phyloP scores from a whole-genome alignment of 495 filamentous ascomycete species.

The Geopyxis carbonaria region DNA sequence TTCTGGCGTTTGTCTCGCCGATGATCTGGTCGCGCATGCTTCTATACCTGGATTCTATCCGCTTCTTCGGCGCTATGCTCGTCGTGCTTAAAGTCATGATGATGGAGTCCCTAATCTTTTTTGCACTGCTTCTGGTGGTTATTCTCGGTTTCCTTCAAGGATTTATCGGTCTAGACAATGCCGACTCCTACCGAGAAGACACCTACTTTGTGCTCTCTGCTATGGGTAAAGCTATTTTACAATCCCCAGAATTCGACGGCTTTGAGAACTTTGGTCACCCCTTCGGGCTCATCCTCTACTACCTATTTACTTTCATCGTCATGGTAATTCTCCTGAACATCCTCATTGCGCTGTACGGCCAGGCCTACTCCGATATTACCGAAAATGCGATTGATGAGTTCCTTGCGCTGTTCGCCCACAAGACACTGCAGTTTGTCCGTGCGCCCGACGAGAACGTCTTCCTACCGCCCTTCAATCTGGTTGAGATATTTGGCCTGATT shows the following conservation, averaged over 20 bases:
- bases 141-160: conserved; percentile 83
- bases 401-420: conserved; percentile 74
- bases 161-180: conserved; percentile 82
- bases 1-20: conserved; percentile 73
- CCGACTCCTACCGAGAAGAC: conserved; percentile 45
- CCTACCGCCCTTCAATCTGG: conserved; percentile 84
- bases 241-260: conserved; percentile 72
- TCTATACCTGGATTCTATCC: conserved; percentile 81
- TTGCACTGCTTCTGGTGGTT: conserved; percentile 75
- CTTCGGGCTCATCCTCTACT: conserved; percentile 81
- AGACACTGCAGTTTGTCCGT: conserved; percentile 89
- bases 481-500: conserved; percentile 66
- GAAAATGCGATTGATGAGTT: conserved; percentile 89
- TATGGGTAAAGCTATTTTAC: conserved; percentile 83
- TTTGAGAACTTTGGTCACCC: conserved; percentile 62
- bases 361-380: conserved; percentile 89
- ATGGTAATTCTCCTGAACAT: conserved; percentile 84
- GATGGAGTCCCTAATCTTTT: conserved; percentile 96
- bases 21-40: conserved; percentile 95
- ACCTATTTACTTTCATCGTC: conserved; percentile 91
- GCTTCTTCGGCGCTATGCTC: conserved; percentile 95
- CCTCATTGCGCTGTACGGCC: conserved; percentile 91
- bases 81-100: conserved; percentile 98
- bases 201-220: conserved; percentile 63
- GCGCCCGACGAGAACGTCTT: conserved; percentile 97